Evolutionary conservation across 306 rosid species (phyloP), one percentile per base, ranked within the genome.

Genomic region (Abrus pulchellus): DNA sequence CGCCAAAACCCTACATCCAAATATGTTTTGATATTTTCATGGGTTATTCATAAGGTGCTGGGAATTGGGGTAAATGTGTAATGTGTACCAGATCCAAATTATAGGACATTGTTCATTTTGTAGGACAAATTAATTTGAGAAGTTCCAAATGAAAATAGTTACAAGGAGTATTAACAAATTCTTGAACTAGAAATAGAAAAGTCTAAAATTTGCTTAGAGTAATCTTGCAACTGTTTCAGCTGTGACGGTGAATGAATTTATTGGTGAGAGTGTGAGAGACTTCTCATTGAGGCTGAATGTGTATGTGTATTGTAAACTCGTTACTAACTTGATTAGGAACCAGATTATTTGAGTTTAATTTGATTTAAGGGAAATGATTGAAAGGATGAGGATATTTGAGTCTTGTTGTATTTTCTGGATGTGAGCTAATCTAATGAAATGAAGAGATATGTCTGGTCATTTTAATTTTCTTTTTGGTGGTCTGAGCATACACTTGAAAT

Each of bases 81-180:
- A 69, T 40, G 5, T 1, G 2, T 2, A 28, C 5, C 55, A 1
- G 71, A 44, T 82, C 49, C 34, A 59, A 59, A 50, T 66, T 36
- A 13, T 50, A 55, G 44, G 49, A 81, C 44, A 56, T 55, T 2
- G 5, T 73, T 49, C 34, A 40, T 48, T 56, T 74, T n/a, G 2
- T 11, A 64, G 71, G 60, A 32, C 72, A 36, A 1, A 6, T 69
- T 44, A 36, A 10, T 30, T 60, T 52, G 54, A 65, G 75, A 62
- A 10, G 65, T 43, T 69, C 62, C 30, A 70, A 52, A 50, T 11
- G 68, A 29, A 68, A 54, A 28, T 75, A 28, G 77, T 20, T 61
- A 7, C 40, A 64, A 63, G 12, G 30, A 48, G 63, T 75, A 7
- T 10, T 61, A 14, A 60, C 52, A 57, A n/a, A 56, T 11, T 45